Evolutionary conservation across 2,329 filamentous ascomycete species (phyloP).

Genomic region (Pseudogymnoascus sp.): DNA sequence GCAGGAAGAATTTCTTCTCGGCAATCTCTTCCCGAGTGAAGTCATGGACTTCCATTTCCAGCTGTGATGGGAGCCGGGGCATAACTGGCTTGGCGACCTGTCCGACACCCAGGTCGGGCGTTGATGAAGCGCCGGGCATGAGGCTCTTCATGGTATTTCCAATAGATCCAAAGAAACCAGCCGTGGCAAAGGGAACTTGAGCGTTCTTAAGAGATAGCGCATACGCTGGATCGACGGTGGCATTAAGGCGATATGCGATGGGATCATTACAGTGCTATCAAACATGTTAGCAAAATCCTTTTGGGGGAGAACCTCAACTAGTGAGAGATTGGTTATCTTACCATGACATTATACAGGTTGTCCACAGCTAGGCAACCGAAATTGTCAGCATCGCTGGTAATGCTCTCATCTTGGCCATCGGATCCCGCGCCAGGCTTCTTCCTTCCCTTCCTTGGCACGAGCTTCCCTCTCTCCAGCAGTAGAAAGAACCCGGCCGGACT

Average conservation of each 20-base stretch:
- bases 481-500: conserved; percentile 92
- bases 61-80: conserved; percentile 48
- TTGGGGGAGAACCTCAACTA: conserved; percentile 23
- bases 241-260: conserved; percentile 88
- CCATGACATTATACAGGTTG: conserved; percentile 90
- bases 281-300: background rate
- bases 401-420: conserved; percentile 42
- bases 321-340: background rate
- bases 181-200: conserved; percentile 66
- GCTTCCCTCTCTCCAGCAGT: conserved; percentile 63
- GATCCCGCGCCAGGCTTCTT: conserved; percentile 66
- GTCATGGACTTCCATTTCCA: conserved; percentile 95
- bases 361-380: conserved; percentile 92
- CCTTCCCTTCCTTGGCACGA: conserved; percentile 70
- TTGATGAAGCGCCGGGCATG: conserved; percentile 42
- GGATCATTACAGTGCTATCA: conserved; percentile 50
- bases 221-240: conserved; percentile 75
- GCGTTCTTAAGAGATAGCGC: conserved; percentile 68
- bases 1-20: conserved; percentile 74
- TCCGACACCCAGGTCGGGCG: conserved; percentile 32
- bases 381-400: conserved; percentile 69
- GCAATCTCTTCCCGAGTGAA: conserved; percentile 89
- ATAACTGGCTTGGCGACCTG: conserved; percentile 29
- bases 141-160: conserved; percentile 55
- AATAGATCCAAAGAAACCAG: conserved; percentile 57